Percentiles rank a stretch among this genome's conserved stretches.
Conservation (phyloP, 2,329 filamentous ascomycete genomes). For the Annulohypoxylon truncatum region DNA sequence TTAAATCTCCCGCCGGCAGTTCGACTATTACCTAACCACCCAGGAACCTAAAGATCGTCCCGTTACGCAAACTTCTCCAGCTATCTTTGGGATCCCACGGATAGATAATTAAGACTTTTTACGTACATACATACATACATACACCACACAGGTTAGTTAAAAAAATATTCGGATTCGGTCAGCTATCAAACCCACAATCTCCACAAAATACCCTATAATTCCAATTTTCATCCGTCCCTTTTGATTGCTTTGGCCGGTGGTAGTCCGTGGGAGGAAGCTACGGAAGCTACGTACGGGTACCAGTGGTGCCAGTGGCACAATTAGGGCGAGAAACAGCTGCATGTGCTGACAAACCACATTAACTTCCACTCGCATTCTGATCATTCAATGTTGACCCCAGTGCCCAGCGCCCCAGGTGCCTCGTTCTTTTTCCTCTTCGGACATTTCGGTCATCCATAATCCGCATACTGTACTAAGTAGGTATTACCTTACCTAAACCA, state of each 20-base stretch:
- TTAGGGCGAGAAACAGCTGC: slow-evolving; percentile 30
- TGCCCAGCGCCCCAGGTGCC: neutral
- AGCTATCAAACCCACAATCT: slow-evolving; percentile 26
- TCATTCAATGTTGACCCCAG: slow-evolving; percentile 3
- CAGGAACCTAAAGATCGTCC: neutral
- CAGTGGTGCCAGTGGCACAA: slow-evolving; percentile 32
- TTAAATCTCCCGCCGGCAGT: slow-evolving; percentile 32
- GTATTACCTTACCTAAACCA: slow-evolving; percentile 19
- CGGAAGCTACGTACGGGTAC: slow-evolving; percentile 22
- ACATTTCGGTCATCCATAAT: slow-evolving; percentile 37
- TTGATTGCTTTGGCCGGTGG: slow-evolving; percentile 22
- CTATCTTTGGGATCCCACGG: neutral
- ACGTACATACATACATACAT: neutral
- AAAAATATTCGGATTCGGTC: slow-evolving; percentile 18
- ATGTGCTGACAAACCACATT: slow-evolving; percentile 37
- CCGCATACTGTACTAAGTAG: slow-evolving; percentile 4
- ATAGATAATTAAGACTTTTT: slow-evolving; percentile 19
- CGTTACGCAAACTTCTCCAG: slow-evolving; percentile 31
- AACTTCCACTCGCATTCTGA: slow-evolving; percentile 16
- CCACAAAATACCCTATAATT: slow-evolving; percentile 12
- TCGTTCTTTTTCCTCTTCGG: slow-evolving; percentile 24
- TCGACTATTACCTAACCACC: neutral
- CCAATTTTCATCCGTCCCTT: slow-evolving; percentile 31
- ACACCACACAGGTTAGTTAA: neutral
- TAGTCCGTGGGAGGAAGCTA: neutral